These are phyloP conservation scores for Aspergillus pseudoviridinutans DNA, from an alignment of 2,329 filamentous ascomycete genomes.

Conservation along the genomic window DNA sequence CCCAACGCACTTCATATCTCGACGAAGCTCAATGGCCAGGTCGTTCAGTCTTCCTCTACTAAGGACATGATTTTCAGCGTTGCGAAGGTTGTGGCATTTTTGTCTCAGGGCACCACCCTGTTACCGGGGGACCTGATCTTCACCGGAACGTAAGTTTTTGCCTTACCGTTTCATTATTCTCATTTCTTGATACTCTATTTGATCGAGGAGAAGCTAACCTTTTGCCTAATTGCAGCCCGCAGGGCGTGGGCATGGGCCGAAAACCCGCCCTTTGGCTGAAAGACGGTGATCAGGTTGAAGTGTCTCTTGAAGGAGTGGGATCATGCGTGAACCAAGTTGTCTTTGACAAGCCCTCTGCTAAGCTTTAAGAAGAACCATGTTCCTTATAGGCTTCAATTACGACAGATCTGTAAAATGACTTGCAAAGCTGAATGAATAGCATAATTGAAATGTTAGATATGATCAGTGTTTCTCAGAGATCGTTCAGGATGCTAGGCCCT, in stretches of 20 bases:
- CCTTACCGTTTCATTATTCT: neutral
- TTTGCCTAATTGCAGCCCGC: constrained; percentile 46
- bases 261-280: constrained; percentile 65
- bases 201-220: neutral
- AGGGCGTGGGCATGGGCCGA: constrained; percentile 67
- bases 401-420: neutral
- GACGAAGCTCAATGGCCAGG: constrained; percentile 48
- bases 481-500: neutral
- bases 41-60: constrained; percentile 47
- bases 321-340: constrained; percentile 46
- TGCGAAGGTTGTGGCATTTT: constrained; percentile 43
- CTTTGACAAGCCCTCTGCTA: constrained; percentile 39
- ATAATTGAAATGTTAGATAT: neutral
- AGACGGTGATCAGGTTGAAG: constrained; percentile 67
- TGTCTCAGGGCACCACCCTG: constrained; percentile 42
- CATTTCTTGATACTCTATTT: constrained; percentile 49
- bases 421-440: neutral
- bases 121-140: constrained; percentile 41
- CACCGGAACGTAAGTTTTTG: constrained; percentile 41
- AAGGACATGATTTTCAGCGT: constrained; percentile 50
- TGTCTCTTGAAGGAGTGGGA: constrained; percentile 63
- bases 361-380: constrained; percentile 24
- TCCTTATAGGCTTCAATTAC: neutral
- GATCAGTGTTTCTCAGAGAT: neutral
- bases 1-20: constrained; percentile 40